These are phyloP conservation scores for Lenwebbia sp. DNA, from an alignment of 345 rosid genomes.

Conservation along the genomic window DNA sequence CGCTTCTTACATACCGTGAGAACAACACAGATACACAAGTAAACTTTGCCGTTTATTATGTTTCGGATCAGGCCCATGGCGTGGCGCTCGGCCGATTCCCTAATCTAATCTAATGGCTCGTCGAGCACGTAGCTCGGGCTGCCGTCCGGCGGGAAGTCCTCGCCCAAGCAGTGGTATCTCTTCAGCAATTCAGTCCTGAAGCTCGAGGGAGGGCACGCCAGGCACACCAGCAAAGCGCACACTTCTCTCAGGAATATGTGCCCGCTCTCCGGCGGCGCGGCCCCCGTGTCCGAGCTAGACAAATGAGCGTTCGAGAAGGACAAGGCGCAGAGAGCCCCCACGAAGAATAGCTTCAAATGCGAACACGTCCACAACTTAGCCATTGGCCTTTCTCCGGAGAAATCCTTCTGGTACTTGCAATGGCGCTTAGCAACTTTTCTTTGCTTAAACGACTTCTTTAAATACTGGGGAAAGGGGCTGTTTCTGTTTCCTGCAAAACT, in stretches of 20 bases:
- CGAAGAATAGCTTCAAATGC: background rate
- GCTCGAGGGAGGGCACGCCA: background rate
- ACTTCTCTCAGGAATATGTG: background rate
- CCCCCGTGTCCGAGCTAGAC: background rate
- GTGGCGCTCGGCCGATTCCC: background rate
- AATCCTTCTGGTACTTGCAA: background rate
- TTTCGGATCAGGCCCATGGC: background rate
- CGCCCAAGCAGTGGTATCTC: background rate
- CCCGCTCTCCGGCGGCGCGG: background rate
- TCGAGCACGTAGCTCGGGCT: background rate
- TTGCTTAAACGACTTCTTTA: background rate
- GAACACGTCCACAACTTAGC: background rate
- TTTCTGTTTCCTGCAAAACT: background rate
- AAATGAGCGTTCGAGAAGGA: background rate
- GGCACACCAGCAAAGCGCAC: background rate
- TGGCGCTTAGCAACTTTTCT: background rate
- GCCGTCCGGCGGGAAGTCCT: background rate
- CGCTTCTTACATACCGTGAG: background rate
- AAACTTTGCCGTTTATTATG: background rate
- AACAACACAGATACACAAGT: background rate
- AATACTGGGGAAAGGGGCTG: background rate
- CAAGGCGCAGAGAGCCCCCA: background rate
- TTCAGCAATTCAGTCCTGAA: background rate
- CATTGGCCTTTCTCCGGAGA: background rate
- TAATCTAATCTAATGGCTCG: background rate